Percentiles rank a stretch among this genome's conserved stretches.
Conservation (phyloP, 139 green algal species). For the Prasinococcaceae sp. region DNA sequence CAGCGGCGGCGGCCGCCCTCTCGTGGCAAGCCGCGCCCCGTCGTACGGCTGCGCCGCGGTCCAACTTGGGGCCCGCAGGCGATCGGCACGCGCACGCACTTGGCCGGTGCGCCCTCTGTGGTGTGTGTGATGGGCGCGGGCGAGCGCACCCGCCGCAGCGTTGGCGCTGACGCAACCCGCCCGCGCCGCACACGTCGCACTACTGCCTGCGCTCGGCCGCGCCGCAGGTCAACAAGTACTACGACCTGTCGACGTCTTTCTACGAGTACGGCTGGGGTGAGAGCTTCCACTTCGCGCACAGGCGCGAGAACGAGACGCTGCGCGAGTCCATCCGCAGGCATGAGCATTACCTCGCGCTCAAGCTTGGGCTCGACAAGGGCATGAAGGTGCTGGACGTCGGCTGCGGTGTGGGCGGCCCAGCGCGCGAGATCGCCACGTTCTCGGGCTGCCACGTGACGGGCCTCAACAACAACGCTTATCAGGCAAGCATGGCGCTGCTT, state of each 20-base stretch:
- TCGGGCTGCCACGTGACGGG: slow-evolving; percentile 27
- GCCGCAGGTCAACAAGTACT: slow-evolving; percentile 44
- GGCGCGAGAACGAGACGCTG: slow-evolving; percentile 38
- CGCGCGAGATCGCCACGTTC: slow-evolving; percentile 34
- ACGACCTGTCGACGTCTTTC: slow-evolving; percentile 44
- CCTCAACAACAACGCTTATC: slow-evolving; percentile 40
- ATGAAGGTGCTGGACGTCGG: slow-evolving; percentile 40
- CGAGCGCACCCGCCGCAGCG: not conserved
- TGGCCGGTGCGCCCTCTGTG: not conserved
- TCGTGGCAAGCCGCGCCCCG: too few relatives aligned
- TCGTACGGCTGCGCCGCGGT: too few relatives aligned
- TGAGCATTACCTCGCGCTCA: slow-evolving; percentile 51
- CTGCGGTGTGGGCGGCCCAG: slow-evolving; percentile 32
- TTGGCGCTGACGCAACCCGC: not conserved
- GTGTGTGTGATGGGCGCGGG: not conserved
- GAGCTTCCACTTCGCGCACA: slow-evolving; percentile 57
- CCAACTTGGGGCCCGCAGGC: too few relatives aligned
- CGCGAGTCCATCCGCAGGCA: slow-evolving; percentile 45
- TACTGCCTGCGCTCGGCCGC: not conserved
- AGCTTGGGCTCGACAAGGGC: slow-evolving; percentile 30
- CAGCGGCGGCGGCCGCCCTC: too few relatives aligned
- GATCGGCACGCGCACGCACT: not conserved
- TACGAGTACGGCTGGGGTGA: slow-evolving; percentile 58
- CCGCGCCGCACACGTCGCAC: not conserved
- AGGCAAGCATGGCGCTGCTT: too few relatives aligned